A percentile compares a stretch with the other conserved stretches of the same genome.
These are phyloP conservation scores for Mycena citricolor DNA, from an alignment of 1,284 basidiomycete genomes.

Conservation along the genomic window DNA sequence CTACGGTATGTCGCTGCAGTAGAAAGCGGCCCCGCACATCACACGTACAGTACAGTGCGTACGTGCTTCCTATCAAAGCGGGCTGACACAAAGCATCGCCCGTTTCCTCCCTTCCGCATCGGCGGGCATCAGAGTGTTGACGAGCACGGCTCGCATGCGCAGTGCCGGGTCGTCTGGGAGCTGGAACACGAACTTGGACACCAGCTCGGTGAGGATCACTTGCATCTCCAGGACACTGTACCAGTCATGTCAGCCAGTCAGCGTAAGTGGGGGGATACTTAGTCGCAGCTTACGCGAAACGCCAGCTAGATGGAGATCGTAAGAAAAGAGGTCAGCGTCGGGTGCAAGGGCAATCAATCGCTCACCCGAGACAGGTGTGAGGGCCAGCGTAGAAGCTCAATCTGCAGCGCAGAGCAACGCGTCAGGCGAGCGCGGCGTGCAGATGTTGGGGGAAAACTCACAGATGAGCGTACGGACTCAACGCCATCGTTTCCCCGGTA, in stretches of 20 bases:
- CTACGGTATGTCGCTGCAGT: no score
- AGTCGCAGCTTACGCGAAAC: slow-evolving; percentile 36
- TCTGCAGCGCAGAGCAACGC: slow-evolving; percentile 32
- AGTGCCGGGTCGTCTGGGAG: no score
- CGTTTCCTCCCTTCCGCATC: slow-evolving; percentile 8
- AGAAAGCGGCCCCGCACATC: no score
- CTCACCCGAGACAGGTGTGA: slow-evolving; percentile 34
- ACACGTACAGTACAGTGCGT: no score
- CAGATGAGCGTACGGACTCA: slow-evolving; percentile 35
- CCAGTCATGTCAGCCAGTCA: no score
- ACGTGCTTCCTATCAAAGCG: no score
- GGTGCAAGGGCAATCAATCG: neutral
- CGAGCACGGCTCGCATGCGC: no score
- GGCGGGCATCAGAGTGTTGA: slow-evolving; percentile 5
- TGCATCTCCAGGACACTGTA: slow-evolving; percentile 31
- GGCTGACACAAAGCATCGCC: slow-evolving; percentile 6
- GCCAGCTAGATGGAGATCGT: slow-evolving; percentile 13
- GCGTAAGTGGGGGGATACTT: no score
- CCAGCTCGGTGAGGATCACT: slow-evolving; percentile 23
- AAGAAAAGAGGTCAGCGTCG: neutral
- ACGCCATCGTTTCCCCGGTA: slow-evolving; percentile 21
- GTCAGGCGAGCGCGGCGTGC: neutral
- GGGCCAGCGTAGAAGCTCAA: slow-evolving; percentile 29
- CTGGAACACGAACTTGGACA: slow-evolving; percentile 28
- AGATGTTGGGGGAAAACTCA: slow-evolving; percentile 21